Evolutionary conservation across 208 protist species (phyloP), one percentile per base, ranked within the genome.

Genomic region (Acanthamoeba castellanii): DNA sequence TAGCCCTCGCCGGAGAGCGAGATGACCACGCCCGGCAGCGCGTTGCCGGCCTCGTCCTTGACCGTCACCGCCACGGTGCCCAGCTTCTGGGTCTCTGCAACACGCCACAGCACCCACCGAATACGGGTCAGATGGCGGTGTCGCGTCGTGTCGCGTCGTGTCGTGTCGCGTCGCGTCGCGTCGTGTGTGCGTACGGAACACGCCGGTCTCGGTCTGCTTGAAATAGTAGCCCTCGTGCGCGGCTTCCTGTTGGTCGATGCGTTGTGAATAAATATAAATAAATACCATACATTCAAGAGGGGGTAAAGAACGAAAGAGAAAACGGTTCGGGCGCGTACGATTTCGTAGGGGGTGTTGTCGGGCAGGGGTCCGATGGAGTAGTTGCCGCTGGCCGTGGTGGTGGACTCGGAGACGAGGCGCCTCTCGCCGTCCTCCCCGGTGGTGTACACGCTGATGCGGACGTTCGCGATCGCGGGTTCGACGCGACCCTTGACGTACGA

Each of bases 221-320:
- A 92, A 92, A 27, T 92, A 72, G 90, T 94, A 94, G 70, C 90
- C 66, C 32, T 94, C 90, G 30, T 82, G n/a, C 37, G 20, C 90
- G 18, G 90, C 90, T 94, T 94, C 90, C 90, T 94, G 84, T 90
- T n/a, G 47, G 32, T 82, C 37, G 37, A 22, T n/a, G 9, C n/a
- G 32, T 55, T 47, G 14, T 25, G 14, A 59, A 59, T 59, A 25
- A 59, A 2, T 0, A 74, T 0, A 25, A 42, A 74, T 42, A 34
- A 37, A 18, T 9, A 74, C 30, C 13, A 42, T 7, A 70, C 8
- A 14, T 16, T 32, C 8, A 70, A 14, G 0, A 70, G 9, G 9
- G 32, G 78, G 76, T 3, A 93, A 72, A 76, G 52, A 78, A n/a
- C 27, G 22, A 34, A 82, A 57, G 3, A 27, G 81, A 82, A 94